These are phyloP conservation scores for Neopestalotiopsis sp. DNA, from an alignment of 2,329 filamentous ascomycete genomes.

Conservation along the genomic window DNA sequence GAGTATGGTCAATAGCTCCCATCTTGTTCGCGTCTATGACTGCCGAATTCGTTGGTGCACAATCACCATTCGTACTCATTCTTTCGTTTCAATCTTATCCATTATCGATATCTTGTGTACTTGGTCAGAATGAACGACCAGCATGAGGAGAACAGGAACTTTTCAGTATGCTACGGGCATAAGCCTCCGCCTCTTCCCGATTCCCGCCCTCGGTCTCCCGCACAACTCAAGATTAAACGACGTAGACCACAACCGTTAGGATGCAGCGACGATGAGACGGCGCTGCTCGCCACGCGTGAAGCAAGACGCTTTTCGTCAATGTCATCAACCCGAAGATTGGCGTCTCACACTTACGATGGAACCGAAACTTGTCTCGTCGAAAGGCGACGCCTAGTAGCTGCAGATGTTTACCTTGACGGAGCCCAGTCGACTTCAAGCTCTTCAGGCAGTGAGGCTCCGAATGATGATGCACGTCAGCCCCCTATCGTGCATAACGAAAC, in stretches of 20 bases:
- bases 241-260: not conserved
- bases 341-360: not conserved
- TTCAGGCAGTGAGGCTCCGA: not conserved
- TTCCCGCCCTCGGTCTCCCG: not conserved
- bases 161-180: not conserved
- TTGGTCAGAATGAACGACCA: not conserved
- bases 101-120: not conserved
- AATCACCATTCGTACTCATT: not conserved
- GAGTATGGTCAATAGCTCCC: not conserved
- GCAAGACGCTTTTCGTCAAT: not conserved
- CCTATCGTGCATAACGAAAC: not conserved
- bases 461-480: not conserved
- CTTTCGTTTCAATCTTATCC: not conserved
- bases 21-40: not conserved
- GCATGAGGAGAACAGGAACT: not conserved
- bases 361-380: not conserved
- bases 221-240: not conserved
- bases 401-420: constrained; percentile 6
- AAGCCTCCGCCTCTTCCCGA: not conserved
- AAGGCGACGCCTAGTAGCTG: not conserved
- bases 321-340: not conserved
- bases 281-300: not conserved
- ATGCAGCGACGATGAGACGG: not conserved
- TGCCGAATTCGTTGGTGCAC: not conserved
- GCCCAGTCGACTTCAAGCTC: not conserved